These are phyloP conservation scores for Metschnikowia shivogae DNA, from an alignment of 805 yeast species.

Conservation along the genomic window DNA sequence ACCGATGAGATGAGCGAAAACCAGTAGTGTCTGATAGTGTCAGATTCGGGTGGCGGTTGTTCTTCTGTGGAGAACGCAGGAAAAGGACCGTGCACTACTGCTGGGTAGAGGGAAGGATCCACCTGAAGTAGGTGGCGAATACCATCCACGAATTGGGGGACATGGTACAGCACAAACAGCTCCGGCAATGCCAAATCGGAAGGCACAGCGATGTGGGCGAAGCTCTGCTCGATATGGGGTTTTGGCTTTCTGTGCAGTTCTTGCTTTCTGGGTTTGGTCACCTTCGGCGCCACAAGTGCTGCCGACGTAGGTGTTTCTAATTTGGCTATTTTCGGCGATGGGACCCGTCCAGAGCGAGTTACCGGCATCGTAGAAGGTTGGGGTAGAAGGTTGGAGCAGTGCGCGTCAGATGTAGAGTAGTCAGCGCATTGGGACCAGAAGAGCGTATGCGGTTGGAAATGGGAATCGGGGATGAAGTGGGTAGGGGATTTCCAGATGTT, in stretches of 20 bases:
- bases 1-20: constrained; percentile 38
- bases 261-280: neutral
- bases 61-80: constrained; percentile 16
- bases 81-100: constrained; percentile 28
- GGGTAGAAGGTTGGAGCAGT: neutral
- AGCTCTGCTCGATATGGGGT: constrained; percentile 13
- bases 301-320: neutral
- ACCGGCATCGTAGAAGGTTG: neutral
- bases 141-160: constrained; percentile 32
- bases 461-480: no score
- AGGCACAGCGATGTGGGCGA: constrained; percentile 12
- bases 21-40: constrained; percentile 32
- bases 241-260: constrained; percentile 1
- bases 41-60: constrained; percentile 8
- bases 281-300: neutral
- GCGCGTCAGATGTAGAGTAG: neutral
- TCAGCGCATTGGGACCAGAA: no score
- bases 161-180: constrained; percentile 27
- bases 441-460: no score
- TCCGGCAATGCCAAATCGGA: constrained; percentile 23
- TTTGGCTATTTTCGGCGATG: neutral
- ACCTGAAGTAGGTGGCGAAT: constrained; percentile 24
- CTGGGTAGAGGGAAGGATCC: constrained; percentile 36
- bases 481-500: no score
- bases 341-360: neutral